Percentiles rank a stretch among this genome's conserved stretches.
Conservation (phyloP, 2,329 filamentous ascomycete genomes). For the Escovopsis sp. region DNA sequence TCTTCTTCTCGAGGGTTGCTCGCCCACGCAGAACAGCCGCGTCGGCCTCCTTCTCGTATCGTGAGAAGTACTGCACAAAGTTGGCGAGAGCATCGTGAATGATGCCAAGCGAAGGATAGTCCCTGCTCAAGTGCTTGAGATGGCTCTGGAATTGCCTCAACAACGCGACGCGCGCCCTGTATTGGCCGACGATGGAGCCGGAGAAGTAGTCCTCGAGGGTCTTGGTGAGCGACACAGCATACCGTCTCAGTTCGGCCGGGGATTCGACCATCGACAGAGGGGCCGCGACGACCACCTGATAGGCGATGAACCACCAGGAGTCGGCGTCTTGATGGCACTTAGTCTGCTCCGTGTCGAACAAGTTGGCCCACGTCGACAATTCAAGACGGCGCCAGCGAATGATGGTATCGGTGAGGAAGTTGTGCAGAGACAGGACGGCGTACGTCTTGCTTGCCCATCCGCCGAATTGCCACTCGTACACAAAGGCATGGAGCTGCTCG, state of each 20-base stretch:
- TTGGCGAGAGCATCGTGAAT: slow-evolving; percentile 55
- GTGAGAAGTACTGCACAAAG: slow-evolving; percentile 59
- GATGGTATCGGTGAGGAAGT: slow-evolving; percentile 64
- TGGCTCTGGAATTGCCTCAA: slow-evolving; percentile 51
- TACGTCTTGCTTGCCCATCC: slow-evolving; percentile 73
- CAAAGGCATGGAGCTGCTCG: slow-evolving; percentile 70
- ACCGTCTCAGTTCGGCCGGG: slow-evolving; percentile 41
- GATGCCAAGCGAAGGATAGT: slow-evolving; percentile 40
- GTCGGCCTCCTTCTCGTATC: slow-evolving; percentile 51
- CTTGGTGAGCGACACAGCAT: slow-evolving; percentile 54
- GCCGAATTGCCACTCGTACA: slow-evolving; percentile 85
- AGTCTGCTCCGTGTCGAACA: slow-evolving; percentile 71
- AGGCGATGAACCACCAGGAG: slow-evolving; percentile 94
- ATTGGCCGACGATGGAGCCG: slow-evolving; percentile 70
- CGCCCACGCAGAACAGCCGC: slow-evolving; percentile 55
- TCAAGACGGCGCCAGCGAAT: slow-evolving; percentile 85
- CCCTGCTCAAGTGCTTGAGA: slow-evolving; percentile 41
- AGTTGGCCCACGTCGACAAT: slow-evolving; percentile 75
- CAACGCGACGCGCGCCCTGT: slow-evolving; percentile 53
- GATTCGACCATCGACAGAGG: slow-evolving; percentile 50
- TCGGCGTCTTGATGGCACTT: slow-evolving; percentile 65
- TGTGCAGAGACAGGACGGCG: slow-evolving; percentile 53
- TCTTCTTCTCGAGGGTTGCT: slow-evolving; percentile 66
- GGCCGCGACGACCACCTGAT: slow-evolving; percentile 70
- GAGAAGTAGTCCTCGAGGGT: slow-evolving; percentile 68